Evolutionary conservation across 148 eudicot genomes (phyloP).

Genomic region (Simmondsia chinensis): DNA sequence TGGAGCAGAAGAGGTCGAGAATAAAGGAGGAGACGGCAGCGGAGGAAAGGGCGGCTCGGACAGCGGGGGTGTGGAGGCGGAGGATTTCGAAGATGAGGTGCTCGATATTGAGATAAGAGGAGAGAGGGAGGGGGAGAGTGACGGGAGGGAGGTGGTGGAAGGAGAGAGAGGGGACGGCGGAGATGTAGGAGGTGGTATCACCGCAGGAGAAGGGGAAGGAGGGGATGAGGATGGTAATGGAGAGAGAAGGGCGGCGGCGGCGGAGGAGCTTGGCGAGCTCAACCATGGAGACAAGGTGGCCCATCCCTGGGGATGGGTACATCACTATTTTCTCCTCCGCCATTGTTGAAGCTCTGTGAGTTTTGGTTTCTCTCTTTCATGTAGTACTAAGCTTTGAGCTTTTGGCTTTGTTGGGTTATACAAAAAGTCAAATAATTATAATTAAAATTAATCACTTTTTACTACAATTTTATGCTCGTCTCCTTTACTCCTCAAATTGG

Average conservation of each 20-base stretch:
- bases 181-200: slow-evolving; percentile 25
- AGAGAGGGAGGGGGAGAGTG: slow-evolving; percentile 12
- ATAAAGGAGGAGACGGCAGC: slow-evolving; percentile 24
- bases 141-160: slow-evolving; percentile 36
- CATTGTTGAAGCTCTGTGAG: slow-evolving; percentile 8
- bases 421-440: too few relatives aligned
- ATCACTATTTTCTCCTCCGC: slow-evolving; percentile 8
- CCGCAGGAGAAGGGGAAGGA: slow-evolving; percentile 19
- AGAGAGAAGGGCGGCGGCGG: slow-evolving; percentile 20
- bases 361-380: too few relatives aligned
- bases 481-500: too few relatives aligned
- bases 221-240: slow-evolving; percentile 28
- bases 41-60: slow-evolving; percentile 8
- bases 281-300: slow-evolving; percentile 56
- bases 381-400: too few relatives aligned
- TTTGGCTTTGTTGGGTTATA: too few relatives aligned
- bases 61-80: slow-evolving; percentile 18
- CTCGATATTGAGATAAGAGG: slow-evolving; percentile 8
- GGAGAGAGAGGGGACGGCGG: slow-evolving; percentile 30
- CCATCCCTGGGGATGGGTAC: slow-evolving; percentile 49
- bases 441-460: too few relatives aligned
- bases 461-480: too few relatives aligned
- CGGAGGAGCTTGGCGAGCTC: slow-evolving; percentile 40
- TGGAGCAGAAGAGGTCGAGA: slow-evolving; percentile 34
- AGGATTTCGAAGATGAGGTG: slow-evolving; percentile 14